These are phyloP conservation scores for Phellopilus nigrolimitatus DNA, from an alignment of 1,284 basidiomycete species.

Conservation along the genomic window DNA sequence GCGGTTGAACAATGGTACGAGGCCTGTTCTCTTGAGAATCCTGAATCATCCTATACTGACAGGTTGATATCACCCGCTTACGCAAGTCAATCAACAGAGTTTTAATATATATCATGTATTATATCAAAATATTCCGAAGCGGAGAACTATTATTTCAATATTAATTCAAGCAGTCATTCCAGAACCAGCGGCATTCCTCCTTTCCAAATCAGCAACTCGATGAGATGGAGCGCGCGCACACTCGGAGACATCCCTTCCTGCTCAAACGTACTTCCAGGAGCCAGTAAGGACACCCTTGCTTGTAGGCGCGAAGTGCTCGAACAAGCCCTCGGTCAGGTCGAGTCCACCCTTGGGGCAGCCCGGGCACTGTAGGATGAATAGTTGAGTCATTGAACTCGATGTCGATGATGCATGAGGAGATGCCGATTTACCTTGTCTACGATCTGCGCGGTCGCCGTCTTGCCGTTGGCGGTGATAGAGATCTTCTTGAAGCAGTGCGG, in stretches of 20 bases:
- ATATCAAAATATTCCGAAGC: too few relatives aligned
- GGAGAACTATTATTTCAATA: too few relatives aligned
- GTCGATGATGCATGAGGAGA: constrained; percentile 4
- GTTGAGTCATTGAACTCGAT: neutral
- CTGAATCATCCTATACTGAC: too few relatives aligned
- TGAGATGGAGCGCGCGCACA: too few relatives aligned
- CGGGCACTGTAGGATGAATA: constrained; percentile 46
- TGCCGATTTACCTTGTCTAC: constrained; percentile 51
- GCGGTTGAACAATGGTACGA: too few relatives aligned
- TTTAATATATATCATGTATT: too few relatives aligned
- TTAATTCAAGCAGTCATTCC: too few relatives aligned
- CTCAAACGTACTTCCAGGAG: constrained; percentile 4
- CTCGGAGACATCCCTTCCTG: neutral
- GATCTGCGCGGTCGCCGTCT: constrained; percentile 55
- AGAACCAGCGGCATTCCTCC: too few relatives aligned
- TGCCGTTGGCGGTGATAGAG: constrained; percentile 60
- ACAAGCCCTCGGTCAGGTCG: constrained; percentile 13
- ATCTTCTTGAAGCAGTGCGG: constrained; percentile 60
- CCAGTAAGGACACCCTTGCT: constrained; percentile 10
- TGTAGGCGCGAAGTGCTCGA: constrained; percentile 11
- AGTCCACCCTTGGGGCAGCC: constrained; percentile 69
- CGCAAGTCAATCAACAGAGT: too few relatives aligned
- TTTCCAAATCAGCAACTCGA: too few relatives aligned
- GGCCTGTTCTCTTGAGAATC: too few relatives aligned
- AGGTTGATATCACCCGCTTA: too few relatives aligned